These are phyloP conservation scores for Cucurbita ficifolia DNA, from an alignment of 306 rosid genomes.

Conservation along the genomic window DNA sequence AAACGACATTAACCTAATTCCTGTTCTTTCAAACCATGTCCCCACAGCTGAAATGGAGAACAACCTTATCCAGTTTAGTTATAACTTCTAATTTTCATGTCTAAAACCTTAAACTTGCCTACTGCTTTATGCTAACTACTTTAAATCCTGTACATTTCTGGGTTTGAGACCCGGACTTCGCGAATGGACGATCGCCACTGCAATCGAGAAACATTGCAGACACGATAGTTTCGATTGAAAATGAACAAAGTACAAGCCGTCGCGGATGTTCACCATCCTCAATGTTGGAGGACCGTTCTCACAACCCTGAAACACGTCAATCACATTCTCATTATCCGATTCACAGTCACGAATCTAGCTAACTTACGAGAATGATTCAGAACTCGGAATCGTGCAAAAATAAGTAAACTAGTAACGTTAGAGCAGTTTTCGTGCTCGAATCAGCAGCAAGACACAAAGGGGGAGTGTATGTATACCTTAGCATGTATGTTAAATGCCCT, in stretches of 20 bases:
- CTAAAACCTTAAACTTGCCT: background rate
- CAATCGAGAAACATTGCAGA: slow-evolving; percentile 78
- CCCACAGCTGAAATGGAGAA: background rate
- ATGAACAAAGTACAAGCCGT: slow-evolving; percentile 63
- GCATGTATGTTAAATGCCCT: slow-evolving; percentile 37
- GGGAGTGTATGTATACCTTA: slow-evolving; percentile 34
- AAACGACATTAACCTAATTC: background rate
- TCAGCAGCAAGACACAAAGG: background rate
- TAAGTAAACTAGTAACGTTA: too few relatives aligned
- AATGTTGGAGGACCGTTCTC: slow-evolving; percentile 30
- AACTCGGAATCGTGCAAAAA: too few relatives aligned
- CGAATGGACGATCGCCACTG: slow-evolving; percentile 66
- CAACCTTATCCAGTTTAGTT: background rate
- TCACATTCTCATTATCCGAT: background rate
- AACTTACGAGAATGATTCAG: too few relatives aligned
- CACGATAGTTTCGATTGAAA: slow-evolving; percentile 45
- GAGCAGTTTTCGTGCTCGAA: too few relatives aligned
- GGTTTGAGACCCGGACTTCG: slow-evolving; percentile 61
- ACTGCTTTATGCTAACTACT: slow-evolving; percentile 4
- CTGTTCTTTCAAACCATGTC: background rate
- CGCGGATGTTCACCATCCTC: slow-evolving; percentile 73
- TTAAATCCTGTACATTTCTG: slow-evolving; percentile 23
- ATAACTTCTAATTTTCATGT: slow-evolving; percentile 1
- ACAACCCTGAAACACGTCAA: slow-evolving; percentile 24
- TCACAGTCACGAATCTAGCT: background rate